Conservation (phyloP, 2,329 filamentous ascomycete genomes). For the Aspergillus pseudoviridinutans region DNA sequence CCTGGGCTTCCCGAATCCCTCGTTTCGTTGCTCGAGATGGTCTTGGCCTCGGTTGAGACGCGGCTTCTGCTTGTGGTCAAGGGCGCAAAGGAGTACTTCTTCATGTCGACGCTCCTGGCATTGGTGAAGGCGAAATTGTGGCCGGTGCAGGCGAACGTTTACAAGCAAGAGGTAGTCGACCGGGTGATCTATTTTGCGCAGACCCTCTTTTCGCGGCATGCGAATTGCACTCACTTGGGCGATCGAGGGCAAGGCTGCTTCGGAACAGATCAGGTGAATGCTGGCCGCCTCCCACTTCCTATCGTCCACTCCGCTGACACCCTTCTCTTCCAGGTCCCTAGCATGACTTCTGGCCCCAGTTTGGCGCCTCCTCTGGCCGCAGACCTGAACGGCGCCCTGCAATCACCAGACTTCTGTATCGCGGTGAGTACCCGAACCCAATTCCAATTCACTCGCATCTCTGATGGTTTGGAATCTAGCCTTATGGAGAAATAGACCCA, state of each 20-base stretch:
- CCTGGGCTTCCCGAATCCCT: constrained; percentile 32
- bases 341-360: constrained; percentile 17
- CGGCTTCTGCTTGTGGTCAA: constrained; percentile 31
- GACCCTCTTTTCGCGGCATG: constrained; percentile 31
- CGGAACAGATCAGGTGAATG: constrained; percentile 26
- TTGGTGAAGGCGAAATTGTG: constrained; percentile 33
- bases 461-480: constrained; percentile 9
- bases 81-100: constrained; percentile 39
- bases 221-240: constrained; percentile 30
- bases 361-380: constrained; percentile 19
- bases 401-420: constrained; percentile 18
- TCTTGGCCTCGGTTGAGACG: constrained; percentile 27
- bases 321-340: constrained; percentile 12
- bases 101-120: constrained; percentile 34
- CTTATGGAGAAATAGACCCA: constrained; percentile 28
- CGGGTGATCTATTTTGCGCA: constrained; percentile 34
- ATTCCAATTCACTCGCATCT: not conserved
- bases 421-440: constrained; percentile 18
- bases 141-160: constrained; percentile 29
- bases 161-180: constrained; percentile 35
- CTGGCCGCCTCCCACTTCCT: not conserved
- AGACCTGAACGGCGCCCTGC: constrained; percentile 21
- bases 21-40: constrained; percentile 29
- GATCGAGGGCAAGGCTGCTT: constrained; percentile 28
- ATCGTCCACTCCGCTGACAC: not conserved